A percentile compares a stretch with the other conserved stretches of the same genome.
Conservation (phyloP, 169 alveolate species). For the Plasmodium knowlesi region DNA sequence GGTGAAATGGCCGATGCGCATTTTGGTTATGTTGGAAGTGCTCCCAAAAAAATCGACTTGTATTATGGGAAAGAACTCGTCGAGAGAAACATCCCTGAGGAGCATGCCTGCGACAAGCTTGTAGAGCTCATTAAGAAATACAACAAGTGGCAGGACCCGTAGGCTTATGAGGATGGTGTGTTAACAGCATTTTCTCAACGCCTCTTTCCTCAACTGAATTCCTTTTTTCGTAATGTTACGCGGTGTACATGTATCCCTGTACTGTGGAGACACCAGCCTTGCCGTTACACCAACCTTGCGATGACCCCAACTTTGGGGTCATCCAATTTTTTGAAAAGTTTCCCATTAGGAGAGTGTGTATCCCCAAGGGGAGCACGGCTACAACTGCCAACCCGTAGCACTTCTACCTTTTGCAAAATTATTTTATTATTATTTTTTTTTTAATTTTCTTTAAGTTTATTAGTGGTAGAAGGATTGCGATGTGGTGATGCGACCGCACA, state of each 20-base stretch:
- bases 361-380: not conserved
- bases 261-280: not conserved
- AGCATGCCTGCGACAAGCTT: constrained; percentile 85
- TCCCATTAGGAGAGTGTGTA: not conserved
- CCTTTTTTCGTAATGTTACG: not conserved
- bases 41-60: constrained; percentile 88
- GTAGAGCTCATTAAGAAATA: constrained; percentile 83
- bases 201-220: not conserved
- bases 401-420: constrained; percentile 13
- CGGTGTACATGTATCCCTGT: not conserved
- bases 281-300: too few species aligned
- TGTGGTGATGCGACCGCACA: not conserved
- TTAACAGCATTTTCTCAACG: not conserved
- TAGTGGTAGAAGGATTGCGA: not conserved
- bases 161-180: not conserved
- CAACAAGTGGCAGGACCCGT: constrained; percentile 56
- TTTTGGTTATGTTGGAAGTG: constrained; percentile 91
- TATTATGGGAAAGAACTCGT: constrained; percentile 87
- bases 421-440: not conserved
- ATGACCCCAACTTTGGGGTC: not conserved
- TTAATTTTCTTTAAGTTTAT: not conserved
- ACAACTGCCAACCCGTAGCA: not conserved
- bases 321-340: not conserved
- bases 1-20: constrained; percentile 95
- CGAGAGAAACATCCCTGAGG: constrained; percentile 87